phyloP scores from a whole-genome alignment of 805 yeast species.

The Priceomyces medius region DNA sequence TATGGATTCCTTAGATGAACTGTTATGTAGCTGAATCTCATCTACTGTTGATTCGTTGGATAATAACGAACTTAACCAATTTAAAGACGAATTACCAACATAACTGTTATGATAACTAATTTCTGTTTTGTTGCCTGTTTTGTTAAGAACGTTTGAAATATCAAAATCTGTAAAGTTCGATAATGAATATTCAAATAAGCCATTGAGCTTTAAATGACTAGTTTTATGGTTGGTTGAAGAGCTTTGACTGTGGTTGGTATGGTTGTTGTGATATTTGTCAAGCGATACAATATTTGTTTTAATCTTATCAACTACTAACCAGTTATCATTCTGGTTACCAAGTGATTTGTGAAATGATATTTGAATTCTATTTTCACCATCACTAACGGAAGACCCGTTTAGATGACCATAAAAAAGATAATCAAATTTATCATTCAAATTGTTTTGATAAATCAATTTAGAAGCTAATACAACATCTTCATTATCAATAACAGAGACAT shows the following conservation, averaged over 20 bases:
- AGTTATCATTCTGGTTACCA: conserved; percentile 25
- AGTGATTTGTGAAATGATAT: conserved; percentile 24
- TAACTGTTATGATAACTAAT: conserved; percentile 32
- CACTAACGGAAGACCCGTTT: conserved; percentile 34
- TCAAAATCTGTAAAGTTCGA: conserved; percentile 55
- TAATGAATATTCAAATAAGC: conserved; percentile 78
- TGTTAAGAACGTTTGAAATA: conserved; percentile 22
- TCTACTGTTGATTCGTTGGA: conserved; percentile 33
- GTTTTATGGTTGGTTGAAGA: conserved; percentile 19
- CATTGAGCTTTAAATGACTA: conserved; percentile 52
- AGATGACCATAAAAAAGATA: conserved; percentile 68
- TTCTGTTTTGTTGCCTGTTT: conserved; percentile 16
- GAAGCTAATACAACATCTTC: conserved; percentile 45
- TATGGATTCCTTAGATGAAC: conserved; percentile 31
- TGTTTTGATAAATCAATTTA: conserved; percentile 70
- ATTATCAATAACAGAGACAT: conserved; percentile 62
- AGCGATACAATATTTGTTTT: conserved; percentile 48
- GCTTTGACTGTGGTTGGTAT: conserved; percentile 15
- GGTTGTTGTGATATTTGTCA: conserved; percentile 36
- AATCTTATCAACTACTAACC: conserved; percentile 72
- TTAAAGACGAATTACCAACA: conserved; percentile 42
- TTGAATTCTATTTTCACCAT: conserved; percentile 30
- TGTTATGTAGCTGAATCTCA: conserved; percentile 25
- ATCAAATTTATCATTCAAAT: conserved; percentile 78
- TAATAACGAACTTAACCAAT: conserved; percentile 32